A percentile compares a stretch with the other conserved stretches of the same genome.
These are phyloP conservation scores for Mortierella sp. DNA, from an alignment of 371 early-diverging fungal genomes.

Conservation along the genomic window DNA sequence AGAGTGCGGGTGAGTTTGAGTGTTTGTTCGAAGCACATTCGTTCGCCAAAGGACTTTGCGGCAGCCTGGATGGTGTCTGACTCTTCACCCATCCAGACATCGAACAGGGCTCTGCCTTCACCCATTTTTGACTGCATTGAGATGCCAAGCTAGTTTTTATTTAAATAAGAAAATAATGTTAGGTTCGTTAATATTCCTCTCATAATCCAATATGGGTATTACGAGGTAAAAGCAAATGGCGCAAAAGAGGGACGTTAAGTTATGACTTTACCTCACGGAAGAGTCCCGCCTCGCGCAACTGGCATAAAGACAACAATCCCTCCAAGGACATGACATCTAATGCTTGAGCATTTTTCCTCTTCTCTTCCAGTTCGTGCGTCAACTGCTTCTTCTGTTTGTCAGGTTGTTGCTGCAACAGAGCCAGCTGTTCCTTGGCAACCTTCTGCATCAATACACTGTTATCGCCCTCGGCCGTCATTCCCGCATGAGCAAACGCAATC, in stretches of 20 bases:
- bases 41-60: slow-evolving; percentile 69
- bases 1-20: slow-evolving; percentile 39
- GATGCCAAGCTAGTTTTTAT: slow-evolving; percentile 45
- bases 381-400: not conserved
- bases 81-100: slow-evolving; percentile 79
- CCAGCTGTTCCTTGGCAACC: slow-evolving; percentile 22
- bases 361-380: slow-evolving; percentile 38
- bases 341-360: slow-evolving; percentile 25
- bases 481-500: slow-evolving; percentile 59
- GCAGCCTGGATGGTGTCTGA: slow-evolving; percentile 69
- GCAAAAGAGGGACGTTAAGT: not conserved
- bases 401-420: slow-evolving; percentile 13
- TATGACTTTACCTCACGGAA: slow-evolving; percentile 58
- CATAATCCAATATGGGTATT: not conserved
- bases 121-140: slow-evolving; percentile 57
- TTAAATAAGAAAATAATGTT: not conserved
- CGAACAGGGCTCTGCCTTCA: slow-evolving; percentile 60
- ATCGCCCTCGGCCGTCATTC: slow-evolving; percentile 52
- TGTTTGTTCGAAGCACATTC: slow-evolving; percentile 64
- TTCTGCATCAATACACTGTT: slow-evolving; percentile 52
- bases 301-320: slow-evolving; percentile 57
- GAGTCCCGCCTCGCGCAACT: slow-evolving; percentile 56
- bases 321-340: slow-evolving; percentile 57
- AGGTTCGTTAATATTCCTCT: too few relatives aligned
- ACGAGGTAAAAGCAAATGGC: not conserved